Conservation (phyloP, 257 asterid genomes). For the Anisodus tanguticus region DNA sequence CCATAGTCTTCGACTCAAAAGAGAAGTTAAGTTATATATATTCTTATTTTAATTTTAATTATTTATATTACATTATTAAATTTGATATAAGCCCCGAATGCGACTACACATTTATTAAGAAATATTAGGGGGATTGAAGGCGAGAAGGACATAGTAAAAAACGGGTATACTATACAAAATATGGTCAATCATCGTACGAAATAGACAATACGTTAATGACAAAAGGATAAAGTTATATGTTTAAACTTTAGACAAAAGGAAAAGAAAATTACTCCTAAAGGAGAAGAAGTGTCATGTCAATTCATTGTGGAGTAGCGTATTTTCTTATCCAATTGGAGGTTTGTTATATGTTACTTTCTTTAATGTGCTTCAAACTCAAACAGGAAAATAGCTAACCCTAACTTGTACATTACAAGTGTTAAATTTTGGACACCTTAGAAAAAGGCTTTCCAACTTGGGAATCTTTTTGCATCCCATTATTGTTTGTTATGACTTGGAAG, state of each 20-base stretch:
- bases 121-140: too few species aligned
- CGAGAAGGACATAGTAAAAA: not conserved
- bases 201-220: not conserved
- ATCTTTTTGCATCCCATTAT: not conserved
- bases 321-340: conserved; percentile 9
- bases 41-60: too few species aligned
- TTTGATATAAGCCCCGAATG: too few species aligned
- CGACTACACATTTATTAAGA: too few species aligned
- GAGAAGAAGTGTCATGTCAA: not conserved
- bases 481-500: conserved; percentile 25
- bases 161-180: not conserved
- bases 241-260: not conserved
- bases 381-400: not conserved
- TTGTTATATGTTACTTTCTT: not conserved
- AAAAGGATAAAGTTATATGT: not conserved
- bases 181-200: not conserved
- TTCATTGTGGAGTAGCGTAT: not conserved
- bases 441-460: conserved; percentile 7
- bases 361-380: not conserved
- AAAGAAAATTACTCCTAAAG: not conserved
- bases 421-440: not conserved
- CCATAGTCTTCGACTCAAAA: too few species aligned
- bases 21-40: too few species aligned
- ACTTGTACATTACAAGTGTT: not conserved
- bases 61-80: too few species aligned